A percentile compares a stretch with the other conserved stretches of the same genome.
Conservation (phyloP, 73 alveolate genomes). For the Tetrahymena elliotti region DNA sequence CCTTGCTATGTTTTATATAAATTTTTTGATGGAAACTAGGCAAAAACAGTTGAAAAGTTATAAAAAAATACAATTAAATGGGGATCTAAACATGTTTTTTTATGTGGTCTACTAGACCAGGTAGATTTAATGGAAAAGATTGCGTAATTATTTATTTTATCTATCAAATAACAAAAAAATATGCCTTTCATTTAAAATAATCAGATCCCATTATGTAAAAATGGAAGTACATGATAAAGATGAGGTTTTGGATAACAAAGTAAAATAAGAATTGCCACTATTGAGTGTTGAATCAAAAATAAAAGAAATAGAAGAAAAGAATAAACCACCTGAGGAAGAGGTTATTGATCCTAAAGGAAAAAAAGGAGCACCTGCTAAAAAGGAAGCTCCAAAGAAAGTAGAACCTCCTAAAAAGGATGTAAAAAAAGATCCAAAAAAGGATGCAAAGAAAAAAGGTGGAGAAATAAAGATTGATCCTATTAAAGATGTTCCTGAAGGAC, state of each 20-base stretch:
- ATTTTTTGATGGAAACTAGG: conserved; percentile 17
- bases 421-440: conserved; percentile 37
- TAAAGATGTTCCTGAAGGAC: conserved; percentile 2
- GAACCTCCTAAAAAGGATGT: conserved; percentile 25
- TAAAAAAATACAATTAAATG: conserved; percentile 14
- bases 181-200: not conserved
- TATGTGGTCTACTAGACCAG: conserved; percentile 16
- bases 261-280: conserved; percentile 30
- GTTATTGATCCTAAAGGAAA: conserved; percentile 30
- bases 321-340: conserved; percentile 30
- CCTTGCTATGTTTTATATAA: conserved; percentile 24
- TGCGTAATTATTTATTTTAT: not conserved
- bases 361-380: conserved; percentile 23
- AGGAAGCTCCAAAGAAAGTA: conserved; percentile 29
- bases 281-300: conserved; percentile 23
- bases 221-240: conserved; percentile 43
- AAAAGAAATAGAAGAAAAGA: conserved; percentile 25
- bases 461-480: conserved; percentile 34
- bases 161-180: not conserved
- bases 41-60: conserved; percentile 18
- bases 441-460: conserved; percentile 31
- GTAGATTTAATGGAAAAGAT: not conserved
- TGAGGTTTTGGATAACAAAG: conserved; percentile 19
- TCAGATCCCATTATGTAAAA: not conserved
- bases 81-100: conserved; percentile 21